phyloP scores from a whole-genome alignment of 371 early-diverging fungal genomes.

The Rhizopus stolonifer region DNA sequence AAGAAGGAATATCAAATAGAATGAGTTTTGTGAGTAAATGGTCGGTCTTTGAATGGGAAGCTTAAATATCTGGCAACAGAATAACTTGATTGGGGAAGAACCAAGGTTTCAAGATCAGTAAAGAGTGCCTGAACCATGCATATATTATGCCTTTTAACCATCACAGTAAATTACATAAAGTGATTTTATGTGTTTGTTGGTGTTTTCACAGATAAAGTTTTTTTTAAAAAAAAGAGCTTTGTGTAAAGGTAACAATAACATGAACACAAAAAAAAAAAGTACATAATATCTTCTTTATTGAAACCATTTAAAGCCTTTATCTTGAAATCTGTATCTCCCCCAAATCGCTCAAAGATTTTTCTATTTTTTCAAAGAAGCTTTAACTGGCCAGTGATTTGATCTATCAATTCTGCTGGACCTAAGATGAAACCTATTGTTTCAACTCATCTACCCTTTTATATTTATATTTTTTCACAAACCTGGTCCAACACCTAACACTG shows the following conservation, averaged over 20 bases:
- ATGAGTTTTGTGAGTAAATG: not conserved
- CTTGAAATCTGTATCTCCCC: no score
- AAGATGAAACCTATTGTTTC: no score
- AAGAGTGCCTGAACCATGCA: no score
- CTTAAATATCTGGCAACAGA: no score
- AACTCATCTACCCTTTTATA: conserved; percentile 5
- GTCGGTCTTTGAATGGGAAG: no score
- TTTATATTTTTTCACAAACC: conserved; percentile 42
- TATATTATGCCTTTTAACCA: no score
- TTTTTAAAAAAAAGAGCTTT: not conserved
- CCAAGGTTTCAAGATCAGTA: no score
- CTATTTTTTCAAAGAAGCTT: conserved; percentile 88
- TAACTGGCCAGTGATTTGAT: conserved; percentile 82
- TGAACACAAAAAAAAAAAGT: not conserved
- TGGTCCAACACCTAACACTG: conserved; percentile 96
- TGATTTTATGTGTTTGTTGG: not conserved
- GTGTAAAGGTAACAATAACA: conserved; percentile 1
- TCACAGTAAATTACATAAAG: not conserved
- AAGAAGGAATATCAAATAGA: not conserved
- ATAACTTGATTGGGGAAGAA: no score
- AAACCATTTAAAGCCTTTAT: not conserved
- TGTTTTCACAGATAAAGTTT: not conserved
- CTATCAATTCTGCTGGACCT: conserved; percentile 75
- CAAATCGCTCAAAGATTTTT: conserved; percentile 18
- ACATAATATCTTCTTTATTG: not conserved